phyloP scores from a whole-genome alignment of 768 basidiomycete species.

The Solioccasus polychromus region DNA sequence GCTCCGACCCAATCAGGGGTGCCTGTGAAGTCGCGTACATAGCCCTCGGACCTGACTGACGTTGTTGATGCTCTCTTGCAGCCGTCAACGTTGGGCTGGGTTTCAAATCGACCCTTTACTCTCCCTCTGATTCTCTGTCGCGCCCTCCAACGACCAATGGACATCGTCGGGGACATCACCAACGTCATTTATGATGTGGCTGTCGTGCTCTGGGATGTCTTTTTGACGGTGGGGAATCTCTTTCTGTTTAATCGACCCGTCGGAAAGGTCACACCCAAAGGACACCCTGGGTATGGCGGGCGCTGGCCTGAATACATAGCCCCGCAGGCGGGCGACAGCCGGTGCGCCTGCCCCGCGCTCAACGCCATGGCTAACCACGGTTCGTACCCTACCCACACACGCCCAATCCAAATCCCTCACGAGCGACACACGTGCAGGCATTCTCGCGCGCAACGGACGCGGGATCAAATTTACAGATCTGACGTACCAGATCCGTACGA shows the following conservation, averaged over 20 bases:
- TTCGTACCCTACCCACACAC: no score
- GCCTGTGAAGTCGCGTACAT: slow-evolving; percentile 4
- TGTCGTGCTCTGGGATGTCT: slow-evolving; percentile 19
- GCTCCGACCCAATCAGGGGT: slow-evolving; percentile 11
- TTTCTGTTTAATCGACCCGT: slow-evolving; percentile 24
- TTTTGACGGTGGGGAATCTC: slow-evolving; percentile 20
- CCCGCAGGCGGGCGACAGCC: slow-evolving; percentile 60
- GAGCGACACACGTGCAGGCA: no score
- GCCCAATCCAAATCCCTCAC: no score
- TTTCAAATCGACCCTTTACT: no score
- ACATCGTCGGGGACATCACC: slow-evolving; percentile 8
- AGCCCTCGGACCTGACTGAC: no score
- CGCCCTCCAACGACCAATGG: slow-evolving; percentile 9
- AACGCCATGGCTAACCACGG: slow-evolving; percentile 87
- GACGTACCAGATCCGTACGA: slow-evolving; percentile 40
- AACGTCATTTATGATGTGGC: slow-evolving; percentile 4
- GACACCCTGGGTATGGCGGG: slow-evolving; percentile 57
- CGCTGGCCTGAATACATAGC: slow-evolving; percentile 68
- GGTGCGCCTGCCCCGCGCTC: slow-evolving; percentile 70
- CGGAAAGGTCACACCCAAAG: slow-evolving; percentile 55
- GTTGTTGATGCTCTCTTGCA: no score
- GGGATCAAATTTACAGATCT: slow-evolving; percentile 62
- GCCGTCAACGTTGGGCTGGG: no score
- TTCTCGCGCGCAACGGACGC: slow-evolving; percentile 61
- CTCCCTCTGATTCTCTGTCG: no score